Percentiles rank a stretch among this genome's conserved stretches.
Evolutionary conservation across 768 basidiomycete genomes (phyloP).

Genomic region (Mycena leptocephala): DNA sequence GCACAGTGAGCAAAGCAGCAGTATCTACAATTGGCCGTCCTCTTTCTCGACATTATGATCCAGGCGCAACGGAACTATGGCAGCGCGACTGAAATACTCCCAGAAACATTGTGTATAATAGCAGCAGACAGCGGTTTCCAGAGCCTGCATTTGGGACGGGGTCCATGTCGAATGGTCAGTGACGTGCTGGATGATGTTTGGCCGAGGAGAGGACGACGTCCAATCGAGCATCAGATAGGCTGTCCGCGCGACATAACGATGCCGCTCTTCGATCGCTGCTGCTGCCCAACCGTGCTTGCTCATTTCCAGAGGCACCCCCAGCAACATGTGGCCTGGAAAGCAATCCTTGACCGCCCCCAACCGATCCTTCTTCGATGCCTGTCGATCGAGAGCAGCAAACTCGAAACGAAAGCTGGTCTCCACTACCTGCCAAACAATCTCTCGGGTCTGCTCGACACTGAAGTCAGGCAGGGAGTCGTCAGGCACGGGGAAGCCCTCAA

Average conservation of each 20-base stretch:
- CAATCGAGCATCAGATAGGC: too few species aligned
- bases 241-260: background rate
- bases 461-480: too few species aligned
- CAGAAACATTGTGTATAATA: background rate
- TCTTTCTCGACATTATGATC: too few species aligned
- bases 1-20: too few species aligned
- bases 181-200: background rate
- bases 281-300: background rate
- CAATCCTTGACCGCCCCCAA: background rate
- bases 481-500: conserved; percentile 3
- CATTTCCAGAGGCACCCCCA: background rate
- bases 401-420: too few species aligned
- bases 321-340: background rate
- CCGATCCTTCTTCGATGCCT: background rate
- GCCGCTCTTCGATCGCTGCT: background rate
- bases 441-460: too few species aligned
- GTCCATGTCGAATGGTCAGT: background rate
- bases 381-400: background rate
- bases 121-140: too few species aligned
- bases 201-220: background rate
- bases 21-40: too few species aligned
- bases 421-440: too few species aligned
- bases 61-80: background rate
- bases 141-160: background rate
- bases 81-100: background rate